Evolutionary conservation across 495 filamentous ascomycete genomes (phyloP).

Genomic region (Neurospora discreta): DNA sequence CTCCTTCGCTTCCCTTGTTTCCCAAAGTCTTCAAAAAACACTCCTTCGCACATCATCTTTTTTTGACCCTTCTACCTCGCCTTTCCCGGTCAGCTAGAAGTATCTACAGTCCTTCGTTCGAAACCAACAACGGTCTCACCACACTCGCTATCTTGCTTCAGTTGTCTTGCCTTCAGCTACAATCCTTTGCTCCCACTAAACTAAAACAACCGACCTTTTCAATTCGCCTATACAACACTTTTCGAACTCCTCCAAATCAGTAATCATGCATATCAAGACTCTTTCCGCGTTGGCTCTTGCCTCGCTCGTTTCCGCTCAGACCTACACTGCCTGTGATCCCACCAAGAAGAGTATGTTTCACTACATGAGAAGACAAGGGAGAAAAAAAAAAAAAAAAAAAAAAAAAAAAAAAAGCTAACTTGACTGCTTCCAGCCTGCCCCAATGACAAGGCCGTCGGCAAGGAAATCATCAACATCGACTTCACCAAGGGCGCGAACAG

Average conservation of each 20-base stretch:
- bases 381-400: background rate
- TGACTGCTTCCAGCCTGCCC: conserved; percentile 42
- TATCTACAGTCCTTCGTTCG: background rate
- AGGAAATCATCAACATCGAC: conserved; percentile 53
- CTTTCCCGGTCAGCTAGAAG: background rate
- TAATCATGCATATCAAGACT: conserved; percentile 32
- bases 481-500: conserved; percentile 56
- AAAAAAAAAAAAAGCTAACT: background rate
- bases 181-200: background rate
- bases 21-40: background rate
- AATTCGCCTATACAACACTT: background rate
- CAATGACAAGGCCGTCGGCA: conserved; percentile 60
- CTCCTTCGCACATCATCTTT: background rate
- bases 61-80: background rate
- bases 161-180: background rate
- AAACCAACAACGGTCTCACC: background rate
- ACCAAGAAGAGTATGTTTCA: conserved; percentile 47
- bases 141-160: background rate
- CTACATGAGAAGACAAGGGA: background rate
- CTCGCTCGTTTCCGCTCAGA: conserved; percentile 53
- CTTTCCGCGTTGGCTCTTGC: conserved; percentile 30
- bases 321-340: conserved; percentile 66
- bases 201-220: background rate
- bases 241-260: background rate
- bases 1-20: background rate